Base-by-base conservation (phyloP, 2,329 filamentous ascomycete genomes). In the Neofusicoccum parvum region DNA sequence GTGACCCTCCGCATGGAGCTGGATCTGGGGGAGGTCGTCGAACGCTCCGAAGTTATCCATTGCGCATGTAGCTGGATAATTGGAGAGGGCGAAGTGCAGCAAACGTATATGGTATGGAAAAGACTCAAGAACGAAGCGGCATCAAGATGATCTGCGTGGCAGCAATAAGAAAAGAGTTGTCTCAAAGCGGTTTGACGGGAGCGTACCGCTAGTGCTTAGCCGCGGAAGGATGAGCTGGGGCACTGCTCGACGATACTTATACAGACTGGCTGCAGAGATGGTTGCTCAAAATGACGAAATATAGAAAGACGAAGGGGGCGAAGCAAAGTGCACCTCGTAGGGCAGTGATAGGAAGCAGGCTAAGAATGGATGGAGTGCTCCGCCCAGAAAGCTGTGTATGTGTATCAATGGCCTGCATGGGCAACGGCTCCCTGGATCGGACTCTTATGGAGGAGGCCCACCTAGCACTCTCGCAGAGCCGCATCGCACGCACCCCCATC, bases 21-120 rank as follows among this genome's bases (percentile, higher is more conserved):
- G 67, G n/a, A 78, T 75, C 54, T 74, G 73, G 37, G 68, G 67
- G 11, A 69, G 48, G 53, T 69, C 68, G 51, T 60, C 53, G 56
- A 69, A 69, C 11, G 56, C 56, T 15, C 27, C 32, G n/a, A 36
- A 60, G 10, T 15, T 23, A 15, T 48, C 56, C 56, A 60, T 60
- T 37, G 56, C 32, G 56, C 14, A 15, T 36, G 27, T 15, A 45
- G 45, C 10, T 12, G 54, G 7, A 23, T 15, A 11, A 10, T 12
- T 10, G 15, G 54, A 3, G 32, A n/a, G 37, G 32, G 12, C 41
- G 10, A 23, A 23, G 32, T 37, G 43, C 9, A 48, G 43, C 11
- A 60, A 23, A 60, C 56, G 56, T 60, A 60, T 60, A n/a, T 41
- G 7, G 39, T 45, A 7, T 14, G 9, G 27, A 23, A 23, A 23